Evolutionary conservation across 805 yeast species (phyloP).

Genomic region (Candida vaughaniae): DNA sequence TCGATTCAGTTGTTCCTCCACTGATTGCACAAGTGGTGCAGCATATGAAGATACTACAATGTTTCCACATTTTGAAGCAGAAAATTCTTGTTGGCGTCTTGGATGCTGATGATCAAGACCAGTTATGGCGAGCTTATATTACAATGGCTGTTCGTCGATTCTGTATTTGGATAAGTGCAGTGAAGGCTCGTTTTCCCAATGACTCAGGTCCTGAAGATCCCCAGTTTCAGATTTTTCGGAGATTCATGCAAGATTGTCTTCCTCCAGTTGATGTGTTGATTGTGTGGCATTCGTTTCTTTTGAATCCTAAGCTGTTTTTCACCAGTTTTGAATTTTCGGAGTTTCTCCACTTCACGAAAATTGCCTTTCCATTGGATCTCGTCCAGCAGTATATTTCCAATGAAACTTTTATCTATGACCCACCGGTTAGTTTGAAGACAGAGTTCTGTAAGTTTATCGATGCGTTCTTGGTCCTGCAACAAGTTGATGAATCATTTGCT

Average conservation of each 20-base stretch:
- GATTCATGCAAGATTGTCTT: background rate
- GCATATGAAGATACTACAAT: background rate
- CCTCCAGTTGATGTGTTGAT: conserved; percentile 23
- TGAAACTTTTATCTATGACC: conserved; percentile 7
- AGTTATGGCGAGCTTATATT: background rate
- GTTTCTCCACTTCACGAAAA: conserved; percentile 8
- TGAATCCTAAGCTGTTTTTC: conserved; percentile 18
- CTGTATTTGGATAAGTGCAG: background rate
- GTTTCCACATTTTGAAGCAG: background rate
- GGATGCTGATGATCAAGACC: background rate
- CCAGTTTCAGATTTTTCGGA: no score
- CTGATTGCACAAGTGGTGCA: no score
- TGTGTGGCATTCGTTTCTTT: conserved; percentile 23
- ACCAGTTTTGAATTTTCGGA: conserved; percentile 14
- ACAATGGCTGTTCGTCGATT: background rate
- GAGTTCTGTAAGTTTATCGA: background rate
- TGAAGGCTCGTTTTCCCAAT: no score
- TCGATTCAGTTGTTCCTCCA: background rate
- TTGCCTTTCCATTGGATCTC: conserved; percentile 8
- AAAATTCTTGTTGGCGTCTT: background rate
- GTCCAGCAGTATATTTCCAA: conserved; percentile 9
- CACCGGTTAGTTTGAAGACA: background rate
- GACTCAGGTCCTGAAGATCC: no score
- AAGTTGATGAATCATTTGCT: conserved; percentile 3
- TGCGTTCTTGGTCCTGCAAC: background rate